phyloP scores from a whole-genome alignment of 2,329 filamentous ascomycete genomes.

The Monilinia aucupariae region DNA sequence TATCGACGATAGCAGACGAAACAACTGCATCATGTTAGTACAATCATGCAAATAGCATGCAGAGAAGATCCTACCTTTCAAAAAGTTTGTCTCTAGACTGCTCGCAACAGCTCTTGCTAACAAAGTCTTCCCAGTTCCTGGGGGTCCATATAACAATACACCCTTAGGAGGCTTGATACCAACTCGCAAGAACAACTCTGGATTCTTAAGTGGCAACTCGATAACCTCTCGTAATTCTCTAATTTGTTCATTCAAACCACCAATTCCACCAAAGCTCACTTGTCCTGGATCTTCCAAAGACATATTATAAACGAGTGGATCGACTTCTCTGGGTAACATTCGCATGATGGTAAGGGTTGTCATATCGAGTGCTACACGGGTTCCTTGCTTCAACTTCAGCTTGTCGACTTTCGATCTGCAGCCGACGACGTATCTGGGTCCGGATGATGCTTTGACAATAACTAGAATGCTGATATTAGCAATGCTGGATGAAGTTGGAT shows the following conservation, averaged over 20 bases:
- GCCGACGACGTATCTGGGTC: conserved; percentile 94
- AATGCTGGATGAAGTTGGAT: conserved; percentile 13
- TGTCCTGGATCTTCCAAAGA: conserved; percentile 96
- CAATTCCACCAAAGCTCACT: conserved; percentile 95
- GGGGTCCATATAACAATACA: conserved; percentile 90
- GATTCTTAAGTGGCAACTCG: conserved; percentile 96
- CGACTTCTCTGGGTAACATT: conserved; percentile 97
- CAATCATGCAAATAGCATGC: conserved; percentile 7
- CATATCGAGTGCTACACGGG: conserved; percentile 96
- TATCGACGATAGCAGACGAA: conserved; percentile 97
- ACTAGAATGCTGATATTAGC: conserved; percentile 49
- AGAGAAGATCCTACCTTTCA: conserved; percentile 65
- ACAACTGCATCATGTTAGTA: conserved; percentile 59
- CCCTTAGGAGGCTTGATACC: conserved; percentile 99
- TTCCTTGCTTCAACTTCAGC: conserved; percentile 94
- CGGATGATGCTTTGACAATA: conserved; percentile 97
- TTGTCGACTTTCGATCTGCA: conserved; percentile 99
- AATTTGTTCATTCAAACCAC: conserved; percentile 97
- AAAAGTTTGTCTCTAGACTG: conserved; percentile 94
- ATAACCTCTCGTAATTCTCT: conserved; percentile 96
- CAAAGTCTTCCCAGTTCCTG: conserved; percentile 94
- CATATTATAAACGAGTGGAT: conserved; percentile 99
- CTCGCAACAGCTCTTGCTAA: conserved; percentile 92
- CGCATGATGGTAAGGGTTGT: conserved; percentile 99
- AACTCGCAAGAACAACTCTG: conserved; percentile 91